Evolutionary conservation across 2,329 filamentous ascomycete species (phyloP).

Genomic region (Botrytis porri): DNA sequence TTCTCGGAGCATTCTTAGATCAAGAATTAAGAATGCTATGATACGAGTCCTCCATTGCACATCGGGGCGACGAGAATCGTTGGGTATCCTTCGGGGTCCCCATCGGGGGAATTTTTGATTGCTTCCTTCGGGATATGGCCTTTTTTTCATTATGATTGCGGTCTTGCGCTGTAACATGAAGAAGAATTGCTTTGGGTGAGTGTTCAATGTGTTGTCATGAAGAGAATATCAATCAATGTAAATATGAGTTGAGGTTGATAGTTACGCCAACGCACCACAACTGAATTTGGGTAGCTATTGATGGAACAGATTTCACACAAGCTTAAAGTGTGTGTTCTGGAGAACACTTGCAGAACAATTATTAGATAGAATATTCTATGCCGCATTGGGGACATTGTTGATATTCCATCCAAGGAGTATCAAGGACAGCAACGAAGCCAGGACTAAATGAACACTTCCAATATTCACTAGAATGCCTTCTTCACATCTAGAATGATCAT

Average conservation of each 20-base stretch:
- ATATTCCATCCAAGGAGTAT: neutral
- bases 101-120: conserved; percentile 41
- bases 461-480: neutral
- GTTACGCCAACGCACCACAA: too few species aligned
- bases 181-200: conserved; percentile 33
- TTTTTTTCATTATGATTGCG: conserved; percentile 41
- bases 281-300: neutral
- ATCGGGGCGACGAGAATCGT: conserved; percentile 48
- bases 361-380: too few species aligned
- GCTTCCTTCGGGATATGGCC: conserved; percentile 23
- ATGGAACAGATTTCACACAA: neutral
- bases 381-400: neutral
- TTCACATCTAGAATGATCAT: neutral
- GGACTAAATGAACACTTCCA: neutral
- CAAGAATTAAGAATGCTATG: conserved; percentile 34
- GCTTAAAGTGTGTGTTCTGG: neutral
- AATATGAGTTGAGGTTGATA: too few species aligned
- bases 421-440: neutral
- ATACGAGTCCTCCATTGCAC: conserved; percentile 55
- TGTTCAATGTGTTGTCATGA: neutral
- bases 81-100: conserved; percentile 39
- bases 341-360: neutral
- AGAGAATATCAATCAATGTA: too few species aligned
- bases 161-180: conserved; percentile 38
- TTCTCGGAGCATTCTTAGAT: conserved; percentile 35